These are phyloP conservation scores for Ogataea philodendri DNA, from an alignment of 805 yeast genomes.

Conservation along the genomic window DNA sequence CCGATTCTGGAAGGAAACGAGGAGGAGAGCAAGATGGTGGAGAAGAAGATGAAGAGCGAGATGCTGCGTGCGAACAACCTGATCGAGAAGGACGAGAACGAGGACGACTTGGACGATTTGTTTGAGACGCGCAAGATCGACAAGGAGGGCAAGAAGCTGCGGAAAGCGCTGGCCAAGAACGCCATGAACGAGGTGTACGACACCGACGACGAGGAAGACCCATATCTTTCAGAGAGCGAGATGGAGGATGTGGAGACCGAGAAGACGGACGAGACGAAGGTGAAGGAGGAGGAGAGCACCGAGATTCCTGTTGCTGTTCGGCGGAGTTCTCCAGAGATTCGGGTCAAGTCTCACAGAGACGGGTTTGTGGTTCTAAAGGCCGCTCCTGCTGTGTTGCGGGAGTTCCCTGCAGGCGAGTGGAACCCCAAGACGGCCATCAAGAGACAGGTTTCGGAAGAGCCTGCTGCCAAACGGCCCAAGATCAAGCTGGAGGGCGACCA, in stretches of 20 bases:
- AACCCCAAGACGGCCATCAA: constrained; percentile 52
- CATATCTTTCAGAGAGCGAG: constrained; percentile 73
- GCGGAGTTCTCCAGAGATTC: constrained; percentile 27
- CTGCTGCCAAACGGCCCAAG: constrained; percentile 32
- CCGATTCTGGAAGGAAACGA: constrained; percentile 96
- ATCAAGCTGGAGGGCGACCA: constrained; percentile 22
- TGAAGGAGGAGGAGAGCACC: constrained; percentile 39
- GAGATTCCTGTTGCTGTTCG: constrained; percentile 11
- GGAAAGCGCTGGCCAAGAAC: constrained; percentile 77
- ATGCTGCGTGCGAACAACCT: constrained; percentile 80
- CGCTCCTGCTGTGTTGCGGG: constrained; percentile 53
- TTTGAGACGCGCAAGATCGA: constrained; percentile 73
- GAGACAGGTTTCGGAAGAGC: constrained; percentile 23
- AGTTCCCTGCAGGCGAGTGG: constrained; percentile 84
- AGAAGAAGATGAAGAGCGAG: constrained; percentile 76
- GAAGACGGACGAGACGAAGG: constrained; percentile 32
- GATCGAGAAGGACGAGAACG: constrained; percentile 60
- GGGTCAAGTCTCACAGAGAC: constrained; percentile 42
- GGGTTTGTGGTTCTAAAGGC: constrained; percentile 66
- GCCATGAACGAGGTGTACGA: constrained; percentile 90
- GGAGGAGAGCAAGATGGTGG: constrained; percentile 89
- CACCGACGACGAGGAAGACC: constrained; percentile 71
- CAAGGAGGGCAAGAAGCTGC: constrained; percentile 83
- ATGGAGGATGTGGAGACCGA: constrained; percentile 52
- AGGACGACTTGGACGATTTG: constrained; percentile 66